Evolutionary conservation across 768 basidiomycete genomes (phyloP).

Genomic region (Trametes coccinea): DNA sequence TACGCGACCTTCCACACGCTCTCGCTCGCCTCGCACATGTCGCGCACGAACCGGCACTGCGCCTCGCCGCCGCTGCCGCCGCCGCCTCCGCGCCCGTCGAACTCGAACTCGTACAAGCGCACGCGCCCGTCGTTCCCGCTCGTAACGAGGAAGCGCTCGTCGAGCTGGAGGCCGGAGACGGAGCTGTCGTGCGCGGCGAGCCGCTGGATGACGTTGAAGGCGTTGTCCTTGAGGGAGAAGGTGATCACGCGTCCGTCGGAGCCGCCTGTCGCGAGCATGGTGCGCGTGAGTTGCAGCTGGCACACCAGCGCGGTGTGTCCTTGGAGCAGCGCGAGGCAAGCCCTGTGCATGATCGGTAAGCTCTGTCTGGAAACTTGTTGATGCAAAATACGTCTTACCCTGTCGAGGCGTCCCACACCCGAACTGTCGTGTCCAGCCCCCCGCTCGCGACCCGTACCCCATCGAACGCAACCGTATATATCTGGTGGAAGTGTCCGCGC

Average conservation of each 20-base stretch:
- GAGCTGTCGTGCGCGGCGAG: slow-evolving; percentile 88
- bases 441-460: slow-evolving; percentile 81
- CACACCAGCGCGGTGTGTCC: slow-evolving; percentile 93
- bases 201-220: slow-evolving; percentile 48
- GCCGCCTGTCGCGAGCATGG: slow-evolving; percentile 75
- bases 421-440: slow-evolving; percentile 89
- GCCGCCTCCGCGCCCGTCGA: slow-evolving; percentile 32
- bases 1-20: slow-evolving; percentile 87
- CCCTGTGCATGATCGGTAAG: slow-evolving; percentile 40
- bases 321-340: slow-evolving; percentile 82
- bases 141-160: slow-evolving; percentile 77
- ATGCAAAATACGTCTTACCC: slow-evolving; percentile 56
- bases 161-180: slow-evolving; percentile 86
- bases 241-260: slow-evolving; percentile 86
- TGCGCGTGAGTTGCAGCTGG: slow-evolving; percentile 77
- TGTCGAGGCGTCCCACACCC: slow-evolving; percentile 84
- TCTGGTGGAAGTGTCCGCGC: slow-evolving; percentile 81
- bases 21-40: slow-evolving; percentile 75
- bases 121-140: slow-evolving; percentile 87
- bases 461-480: slow-evolving; percentile 91
- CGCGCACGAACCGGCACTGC: slow-evolving; percentile 61
- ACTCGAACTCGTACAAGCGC: slow-evolving; percentile 65
- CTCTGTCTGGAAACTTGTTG: neutral
- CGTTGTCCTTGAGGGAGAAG: slow-evolving; percentile 51
- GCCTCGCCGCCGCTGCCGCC: slow-evolving; percentile 1